Percentiles rank a stretch among this genome's conserved stretches.
Evolutionary conservation across 2,329 filamentous ascomycete genomes (phyloP).

Genomic region (Ascochyta lentis): DNA sequence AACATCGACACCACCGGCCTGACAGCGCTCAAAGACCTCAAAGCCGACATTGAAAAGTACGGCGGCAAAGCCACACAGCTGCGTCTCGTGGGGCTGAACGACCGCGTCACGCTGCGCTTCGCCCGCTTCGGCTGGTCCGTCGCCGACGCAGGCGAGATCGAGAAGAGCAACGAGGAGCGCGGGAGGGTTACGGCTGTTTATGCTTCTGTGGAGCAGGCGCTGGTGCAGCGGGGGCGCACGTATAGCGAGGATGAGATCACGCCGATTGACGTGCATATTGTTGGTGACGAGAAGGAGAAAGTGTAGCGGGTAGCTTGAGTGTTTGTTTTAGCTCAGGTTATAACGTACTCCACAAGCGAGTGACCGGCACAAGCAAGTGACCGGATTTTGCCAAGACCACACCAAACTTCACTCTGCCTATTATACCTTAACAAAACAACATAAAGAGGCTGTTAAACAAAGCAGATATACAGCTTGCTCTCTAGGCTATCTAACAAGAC

Average conservation of each 20-base stretch:
- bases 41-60: slow-evolving; percentile 58
- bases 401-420: too few species aligned
- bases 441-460: too few species aligned
- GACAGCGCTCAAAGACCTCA: slow-evolving; percentile 57
- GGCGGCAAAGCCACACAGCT: slow-evolving; percentile 56
- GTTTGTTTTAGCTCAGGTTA: too few species aligned
- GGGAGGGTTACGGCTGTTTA: slow-evolving; percentile 25
- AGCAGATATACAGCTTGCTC: too few species aligned
- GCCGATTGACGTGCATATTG: slow-evolving; percentile 24
- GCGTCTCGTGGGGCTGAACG: slow-evolving; percentile 58
- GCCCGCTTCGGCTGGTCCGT: slow-evolving; percentile 45
- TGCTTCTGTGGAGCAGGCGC: slow-evolving; percentile 22
- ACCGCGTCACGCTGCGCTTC: slow-evolving; percentile 47
- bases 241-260: slow-evolving; percentile 19
- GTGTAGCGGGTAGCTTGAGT: background rate
- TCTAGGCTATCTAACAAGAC: too few species aligned
- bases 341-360: too few species aligned
- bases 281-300: slow-evolving; percentile 28
- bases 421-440: too few species aligned
- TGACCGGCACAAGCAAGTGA: too few species aligned
- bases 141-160: slow-evolving; percentile 11
- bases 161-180: background rate
- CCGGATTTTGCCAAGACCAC: too few species aligned
- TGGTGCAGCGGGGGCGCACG: slow-evolving; percentile 15
- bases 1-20: slow-evolving; percentile 63